These are phyloP conservation scores for Rhizopogon vinicolor DNA, from an alignment of 768 basidiomycete species.

Conservation along the genomic window DNA sequence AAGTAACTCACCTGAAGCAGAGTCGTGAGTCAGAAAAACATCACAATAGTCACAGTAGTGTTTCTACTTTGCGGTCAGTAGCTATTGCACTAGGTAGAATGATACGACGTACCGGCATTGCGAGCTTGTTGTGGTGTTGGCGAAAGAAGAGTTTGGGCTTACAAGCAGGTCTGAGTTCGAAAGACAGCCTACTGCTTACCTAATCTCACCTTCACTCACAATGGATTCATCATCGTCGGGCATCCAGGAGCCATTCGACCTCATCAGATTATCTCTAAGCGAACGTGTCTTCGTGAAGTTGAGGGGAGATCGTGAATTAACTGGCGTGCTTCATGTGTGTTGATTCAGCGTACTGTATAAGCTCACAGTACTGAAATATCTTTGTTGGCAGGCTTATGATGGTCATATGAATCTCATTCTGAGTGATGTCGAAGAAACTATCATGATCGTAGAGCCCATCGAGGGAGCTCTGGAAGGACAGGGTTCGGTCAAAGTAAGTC, in stretches of 20 bases:
- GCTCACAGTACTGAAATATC: constrained; percentile 6
- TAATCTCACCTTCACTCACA: constrained; percentile 14
- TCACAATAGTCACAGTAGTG: constrained; percentile 94
- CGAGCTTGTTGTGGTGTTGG: constrained; percentile 18
- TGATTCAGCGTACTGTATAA: neutral
- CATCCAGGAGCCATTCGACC: constrained; percentile 95
- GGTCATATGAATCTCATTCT: constrained; percentile 99
- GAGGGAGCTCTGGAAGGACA: constrained; percentile 57
- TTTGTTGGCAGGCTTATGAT: constrained; percentile 80
- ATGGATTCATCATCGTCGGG: constrained; percentile 73
- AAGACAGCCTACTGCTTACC: constrained; percentile 20
- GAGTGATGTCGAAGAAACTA: constrained; percentile 96
- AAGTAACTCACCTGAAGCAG: constrained; percentile 67
- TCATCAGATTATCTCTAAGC: constrained; percentile 92
- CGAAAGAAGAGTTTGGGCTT: constrained; percentile 10
- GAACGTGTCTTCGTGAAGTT: constrained; percentile 99
- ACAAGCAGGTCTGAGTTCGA: constrained; percentile 23
- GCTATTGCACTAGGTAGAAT: neutral
- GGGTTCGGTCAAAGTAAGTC: constrained; percentile 60
- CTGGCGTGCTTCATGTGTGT: constrained; percentile 88
- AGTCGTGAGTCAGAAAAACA: constrained; percentile 93
- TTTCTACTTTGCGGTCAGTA: constrained; percentile 48
- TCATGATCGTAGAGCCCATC: constrained; percentile 88
- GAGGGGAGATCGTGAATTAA: constrained; percentile 88
- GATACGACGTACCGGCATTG: constrained; percentile 59